Percentiles rank a stretch among this genome's conserved stretches.
These are phyloP conservation scores for Aspergillus pseudotamarii DNA, from an alignment of 2,329 filamentous ascomycete genomes.

Conservation along the genomic window DNA sequence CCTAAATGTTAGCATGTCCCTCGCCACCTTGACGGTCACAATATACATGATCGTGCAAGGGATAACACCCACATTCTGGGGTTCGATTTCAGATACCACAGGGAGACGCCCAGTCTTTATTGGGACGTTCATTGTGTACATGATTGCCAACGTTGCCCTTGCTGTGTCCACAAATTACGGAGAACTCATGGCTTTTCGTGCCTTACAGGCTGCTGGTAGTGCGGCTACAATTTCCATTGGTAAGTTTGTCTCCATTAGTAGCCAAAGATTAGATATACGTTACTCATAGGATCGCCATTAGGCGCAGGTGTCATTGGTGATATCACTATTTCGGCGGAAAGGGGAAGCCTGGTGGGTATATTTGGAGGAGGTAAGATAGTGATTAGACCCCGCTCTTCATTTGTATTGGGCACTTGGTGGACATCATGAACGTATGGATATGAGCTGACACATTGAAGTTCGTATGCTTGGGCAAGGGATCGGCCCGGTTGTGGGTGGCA, in stretches of 20 bases:
- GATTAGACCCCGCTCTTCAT: not conserved
- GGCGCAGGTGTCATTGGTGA: constrained; percentile 46
- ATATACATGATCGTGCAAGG: constrained; percentile 57
- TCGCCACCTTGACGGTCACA: constrained; percentile 41
- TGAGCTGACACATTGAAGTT: constrained; percentile 28
- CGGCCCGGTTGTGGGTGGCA: constrained; percentile 49
- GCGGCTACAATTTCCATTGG: constrained; percentile 23
- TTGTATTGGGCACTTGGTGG: not conserved
- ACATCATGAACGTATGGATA: not conserved
- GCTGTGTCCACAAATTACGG: constrained; percentile 25
- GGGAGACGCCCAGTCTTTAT: constrained; percentile 52
- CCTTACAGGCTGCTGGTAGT: constrained; percentile 11
- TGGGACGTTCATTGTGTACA: constrained; percentile 52
- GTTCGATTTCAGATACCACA: constrained; percentile 50
- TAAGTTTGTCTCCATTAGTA: not conserved
- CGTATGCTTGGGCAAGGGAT: constrained; percentile 50
- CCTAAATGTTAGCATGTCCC: constrained; percentile 29
- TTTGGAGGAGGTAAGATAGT: not conserved
- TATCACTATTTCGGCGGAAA: constrained; percentile 40
- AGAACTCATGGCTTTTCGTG: constrained; percentile 14
- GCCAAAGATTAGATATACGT: not conserved
- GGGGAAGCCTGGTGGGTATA: constrained; percentile 42
- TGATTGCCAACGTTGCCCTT: constrained; percentile 51
- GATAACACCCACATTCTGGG: constrained; percentile 54
- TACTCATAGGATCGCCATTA: not conserved